Base-by-base conservation (phyloP, 306 rosid species). In the Trichosanthes cucumerina region DNA sequence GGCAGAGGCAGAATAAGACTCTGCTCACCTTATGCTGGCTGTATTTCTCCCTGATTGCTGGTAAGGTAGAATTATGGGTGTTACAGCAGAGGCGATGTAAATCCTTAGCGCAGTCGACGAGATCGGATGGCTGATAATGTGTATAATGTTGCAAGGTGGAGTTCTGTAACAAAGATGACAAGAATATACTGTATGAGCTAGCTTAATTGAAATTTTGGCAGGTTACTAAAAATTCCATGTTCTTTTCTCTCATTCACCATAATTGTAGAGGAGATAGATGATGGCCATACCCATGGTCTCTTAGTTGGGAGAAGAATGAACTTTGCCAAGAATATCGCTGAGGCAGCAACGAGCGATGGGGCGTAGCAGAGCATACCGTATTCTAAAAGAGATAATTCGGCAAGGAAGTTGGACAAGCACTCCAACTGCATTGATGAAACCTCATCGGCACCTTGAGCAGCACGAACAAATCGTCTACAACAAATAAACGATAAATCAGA, bases 401-500 rank as follows among this genome's bases (percentile, higher is more conserved):
- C 92, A 39, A 95, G 79, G 80, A 88, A 92, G 87, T 91, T 92
- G 28, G 97, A 86, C 85, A 95, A 84, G 87, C 99, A 92, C 83
- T 95, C 99, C 78, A 95, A 82, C 68, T 89, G 97, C 85, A 95
- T 81, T 16, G 93, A 89, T 79, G 91, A 83, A 68, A 75, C 82
- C 96, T 92, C 98, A 18, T 85, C 88, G 33, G 83, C 78, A 62
- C 91, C 96, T 84, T 91, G 96, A 83, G 98, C 95, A 24, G 93
- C 98, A 33, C 98, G 96, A 60, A 92, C 89, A 38, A 95, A 95
- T 85, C 98, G 85, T 84, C 98, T 93, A 86, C 21, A 53, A n/a
- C 1, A 0, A 28, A 0, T 12, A 46, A 60, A 47, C 19, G 11
- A 79, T 1, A 13, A 6, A 23, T 38, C 26, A 77, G 53, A 77